A percentile compares a stretch with the other conserved stretches of the same genome.
These are phyloP conservation scores for Calonectria honghensis DNA, from an alignment of 2,329 filamentous ascomycete species.

Conservation along the genomic window DNA sequence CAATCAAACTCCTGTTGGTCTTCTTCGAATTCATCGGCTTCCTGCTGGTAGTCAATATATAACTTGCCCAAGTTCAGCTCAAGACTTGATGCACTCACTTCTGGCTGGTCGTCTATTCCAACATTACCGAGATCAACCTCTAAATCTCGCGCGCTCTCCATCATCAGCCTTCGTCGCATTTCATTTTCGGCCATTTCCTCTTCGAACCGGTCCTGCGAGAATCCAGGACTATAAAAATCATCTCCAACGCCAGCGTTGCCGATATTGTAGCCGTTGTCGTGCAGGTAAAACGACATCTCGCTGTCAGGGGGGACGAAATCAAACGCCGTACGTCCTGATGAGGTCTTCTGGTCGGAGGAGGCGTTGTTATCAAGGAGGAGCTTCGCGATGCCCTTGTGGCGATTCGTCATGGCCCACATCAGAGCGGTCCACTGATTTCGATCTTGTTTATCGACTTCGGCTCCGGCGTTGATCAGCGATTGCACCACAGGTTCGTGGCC, in stretches of 20 bases:
- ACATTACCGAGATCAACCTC: constrained; percentile 97
- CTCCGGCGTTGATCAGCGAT: constrained; percentile 88
- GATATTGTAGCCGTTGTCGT: constrained; percentile 94
- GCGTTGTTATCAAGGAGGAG: constrained; percentile 93
- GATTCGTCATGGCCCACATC: constrained; percentile 99
- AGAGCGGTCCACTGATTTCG: constrained; percentile 97
- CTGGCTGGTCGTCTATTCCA: constrained; percentile 95
- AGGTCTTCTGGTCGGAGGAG: constrained; percentile 96
- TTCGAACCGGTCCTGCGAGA: constrained; percentile 95
- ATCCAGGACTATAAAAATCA: constrained; percentile 95
- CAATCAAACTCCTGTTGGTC: constrained; percentile 97
- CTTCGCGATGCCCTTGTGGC: constrained; percentile 97
- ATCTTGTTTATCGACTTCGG: constrained; percentile 93
- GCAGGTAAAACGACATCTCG: constrained; percentile 96
- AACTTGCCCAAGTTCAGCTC: not conserved
- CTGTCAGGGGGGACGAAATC: constrained; percentile 97
- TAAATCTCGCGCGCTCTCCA: constrained; percentile 97
- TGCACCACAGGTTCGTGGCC: constrained; percentile 93
- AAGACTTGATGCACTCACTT: constrained; percentile 72
- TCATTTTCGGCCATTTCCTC: constrained; percentile 98
- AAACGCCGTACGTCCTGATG: constrained; percentile 93
- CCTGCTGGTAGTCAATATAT: constrained; percentile 61
- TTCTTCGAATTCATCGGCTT: constrained; percentile 87
- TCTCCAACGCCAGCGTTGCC: constrained; percentile 86
- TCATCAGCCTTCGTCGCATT: constrained; percentile 97